A percentile compares a stretch with the other conserved stretches of the same genome.
Conservation (phyloP, 2,329 filamentous ascomycete genomes). For the Grosmannia huntii region DNA sequence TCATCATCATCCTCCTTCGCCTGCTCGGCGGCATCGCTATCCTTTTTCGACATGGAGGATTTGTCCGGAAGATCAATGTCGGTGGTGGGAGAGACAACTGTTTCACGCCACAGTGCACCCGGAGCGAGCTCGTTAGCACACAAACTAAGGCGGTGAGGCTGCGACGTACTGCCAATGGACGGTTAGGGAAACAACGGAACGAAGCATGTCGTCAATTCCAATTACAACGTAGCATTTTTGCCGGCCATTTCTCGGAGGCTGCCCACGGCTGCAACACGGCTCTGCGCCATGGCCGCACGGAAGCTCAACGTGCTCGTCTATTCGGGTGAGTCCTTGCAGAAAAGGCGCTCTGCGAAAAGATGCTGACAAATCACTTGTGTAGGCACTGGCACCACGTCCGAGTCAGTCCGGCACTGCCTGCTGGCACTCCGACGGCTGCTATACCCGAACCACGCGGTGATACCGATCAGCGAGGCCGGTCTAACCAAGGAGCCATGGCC, state of each 20-base stretch:
- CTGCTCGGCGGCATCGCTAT: conserved; percentile 26
- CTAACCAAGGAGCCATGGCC: conserved; percentile 89
- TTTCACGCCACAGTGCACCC: too few species aligned
- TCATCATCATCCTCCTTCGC: conserved; percentile 49
- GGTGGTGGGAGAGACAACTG: not conserved
- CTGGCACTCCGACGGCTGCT: conserved; percentile 77
- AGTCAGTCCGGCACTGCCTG: conserved; percentile 82
- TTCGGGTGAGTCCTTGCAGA: conserved; percentile 44
- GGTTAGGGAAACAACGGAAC: too few species aligned
- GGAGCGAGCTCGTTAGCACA: too few species aligned
- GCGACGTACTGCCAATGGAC: too few species aligned
- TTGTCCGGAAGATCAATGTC: not conserved
- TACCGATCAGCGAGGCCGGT: conserved; percentile 64
- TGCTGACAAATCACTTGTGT: conserved; percentile 1
- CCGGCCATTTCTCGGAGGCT: too few species aligned
- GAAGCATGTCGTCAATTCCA: too few species aligned
- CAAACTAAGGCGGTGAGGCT: too few species aligned
- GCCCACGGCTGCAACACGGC: too few species aligned
- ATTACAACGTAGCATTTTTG: too few species aligned
- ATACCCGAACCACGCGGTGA: conserved; percentile 84
- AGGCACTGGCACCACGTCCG: conserved; percentile 76
- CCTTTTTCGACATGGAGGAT: conserved; percentile 44
- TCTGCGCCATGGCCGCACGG: conserved; percentile 43
- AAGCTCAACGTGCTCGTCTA: conserved; percentile 90
- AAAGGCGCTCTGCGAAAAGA: not conserved